Evolutionary conservation across 164 flowering plant species (phyloP), one percentile per base, ranked within the genome.

Genomic region (Kingdonia uniflora): DNA sequence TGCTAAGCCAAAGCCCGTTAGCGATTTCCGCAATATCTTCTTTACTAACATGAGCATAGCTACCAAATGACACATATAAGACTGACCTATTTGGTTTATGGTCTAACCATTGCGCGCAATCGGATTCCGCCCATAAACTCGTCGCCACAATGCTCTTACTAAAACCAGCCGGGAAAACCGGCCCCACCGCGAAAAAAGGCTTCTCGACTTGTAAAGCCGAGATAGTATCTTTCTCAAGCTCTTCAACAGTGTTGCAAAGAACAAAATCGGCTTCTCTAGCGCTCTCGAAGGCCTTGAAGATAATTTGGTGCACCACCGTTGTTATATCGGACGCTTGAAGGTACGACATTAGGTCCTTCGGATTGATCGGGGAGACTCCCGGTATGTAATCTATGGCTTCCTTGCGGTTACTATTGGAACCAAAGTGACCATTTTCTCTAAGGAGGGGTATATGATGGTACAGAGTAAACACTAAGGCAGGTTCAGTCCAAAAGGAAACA

Each of bases 401-500:
- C 37, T 77, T 60, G 0, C 91, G 79, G 24, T 67, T 63, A 87
- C 90, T 82, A 14, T 55, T 42, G 17, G 72, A 74, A 25, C 49
- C 86, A 59, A 79, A 82, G 54, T 90, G 97, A n/a, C 81, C 82
- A 60, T 87, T 60, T 14, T 35, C 26, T 33, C 62, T 46, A 0
- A 87, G 79, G 35, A 89, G 84, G 56, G 82, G 65, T 42, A 80
- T 8, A 57, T 89, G 92, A 42, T 80, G 76, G 65, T 86, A 86
- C 39, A 86, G 59, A 0, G 79, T 57, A 43, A 76, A 82, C 13
- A 79, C 90, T 51, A 86, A 63, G 42, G 95, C 91, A 0, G 95
- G 80, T 57, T 90, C 91, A 0, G 95, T 84, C 97, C 97, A 90
- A 49, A 80, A 90, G 0, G 96, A 87, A 17, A 78, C 76, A 44